These are phyloP conservation scores for Mortierella hygrophila DNA, from an alignment of 192 early-diverging fungal species.

Conservation along the genomic window DNA sequence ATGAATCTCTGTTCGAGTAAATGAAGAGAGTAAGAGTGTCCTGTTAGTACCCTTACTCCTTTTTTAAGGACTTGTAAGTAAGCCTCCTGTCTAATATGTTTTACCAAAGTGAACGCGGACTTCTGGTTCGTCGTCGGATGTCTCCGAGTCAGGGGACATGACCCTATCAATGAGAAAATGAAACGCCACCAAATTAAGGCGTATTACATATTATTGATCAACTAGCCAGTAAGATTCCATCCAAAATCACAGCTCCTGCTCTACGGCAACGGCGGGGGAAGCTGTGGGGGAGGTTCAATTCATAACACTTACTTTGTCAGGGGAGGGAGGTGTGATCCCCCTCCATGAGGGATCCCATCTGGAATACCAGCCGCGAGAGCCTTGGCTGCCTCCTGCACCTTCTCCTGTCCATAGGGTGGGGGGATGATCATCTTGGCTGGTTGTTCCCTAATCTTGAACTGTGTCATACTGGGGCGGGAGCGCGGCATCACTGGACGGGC, in stretches of 20 bases:
- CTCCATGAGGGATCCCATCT: slow-evolving; percentile 30
- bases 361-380: slow-evolving; percentile 46
- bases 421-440: slow-evolving; percentile 49
- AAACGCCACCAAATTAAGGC: slow-evolving; percentile 14
- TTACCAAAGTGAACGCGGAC: slow-evolving; percentile 43
- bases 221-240: not conserved
- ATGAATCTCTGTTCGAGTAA: slow-evolving; percentile 29
- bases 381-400: slow-evolving; percentile 34
- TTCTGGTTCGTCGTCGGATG: slow-evolving; percentile 39
- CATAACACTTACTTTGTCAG: not conserved
- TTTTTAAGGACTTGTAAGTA: too few species aligned
- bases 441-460: slow-evolving; percentile 29
- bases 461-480: slow-evolving; percentile 33
- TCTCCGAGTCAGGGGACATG: slow-evolving; percentile 33
- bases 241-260: not conserved
- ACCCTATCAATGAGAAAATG: not conserved
- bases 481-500: slow-evolving; percentile 29
- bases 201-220: not conserved
- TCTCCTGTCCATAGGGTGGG: slow-evolving; percentile 37
- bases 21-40: not conserved
- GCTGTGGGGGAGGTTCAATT: not conserved
- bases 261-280: not conserved
- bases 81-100: not conserved
- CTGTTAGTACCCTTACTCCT: not conserved
- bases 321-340: not conserved